Evolutionary conservation across 805 yeast genomes (phyloP).

Genomic region (Candida gorgasii): DNA sequence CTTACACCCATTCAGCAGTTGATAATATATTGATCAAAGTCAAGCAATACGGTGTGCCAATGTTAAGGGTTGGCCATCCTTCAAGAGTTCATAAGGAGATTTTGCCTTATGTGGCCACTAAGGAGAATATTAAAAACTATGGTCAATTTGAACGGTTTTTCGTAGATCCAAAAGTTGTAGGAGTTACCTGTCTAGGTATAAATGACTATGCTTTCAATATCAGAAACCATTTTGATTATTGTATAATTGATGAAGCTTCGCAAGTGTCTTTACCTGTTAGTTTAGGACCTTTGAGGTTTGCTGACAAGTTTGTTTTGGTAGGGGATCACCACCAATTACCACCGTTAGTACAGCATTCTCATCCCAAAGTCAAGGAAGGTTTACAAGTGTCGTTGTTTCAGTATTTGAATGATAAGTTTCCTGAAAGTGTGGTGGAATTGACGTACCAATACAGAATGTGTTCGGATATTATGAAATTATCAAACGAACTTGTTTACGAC

Average conservation of each 20-base stretch:
- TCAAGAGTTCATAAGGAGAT: conserved; percentile 64
- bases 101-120: conserved; percentile 50
- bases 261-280: conserved; percentile 92
- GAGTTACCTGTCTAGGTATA: conserved; percentile 83
- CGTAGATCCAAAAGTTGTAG: conserved; percentile 70
- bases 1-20: conserved; percentile 94
- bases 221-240: conserved; percentile 73
- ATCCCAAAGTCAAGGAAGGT: conserved; percentile 64
- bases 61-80: conserved; percentile 68
- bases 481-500: conserved; percentile 77
- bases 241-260: conserved; percentile 95
- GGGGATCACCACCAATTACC: conserved; percentile 96
- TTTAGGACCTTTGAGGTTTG: conserved; percentile 79
- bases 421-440: conserved; percentile 72
- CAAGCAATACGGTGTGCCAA: conserved; percentile 30
- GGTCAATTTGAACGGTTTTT: conserved; percentile 50
- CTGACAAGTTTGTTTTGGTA: conserved; percentile 83
- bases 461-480: conserved; percentile 77
- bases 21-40: conserved; percentile 86
- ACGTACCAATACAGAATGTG: conserved; percentile 92
- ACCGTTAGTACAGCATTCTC: conserved; percentile 68
- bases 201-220: conserved; percentile 58
- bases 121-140: conserved; percentile 32
- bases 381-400: conserved; percentile 77
- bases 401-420: conserved; percentile 68